Evolutionary conservation across 2,329 filamentous ascomycete genomes (phyloP), one percentile per base, ranked within the genome.

Genomic region (Tetracladium maxilliforme): DNA sequence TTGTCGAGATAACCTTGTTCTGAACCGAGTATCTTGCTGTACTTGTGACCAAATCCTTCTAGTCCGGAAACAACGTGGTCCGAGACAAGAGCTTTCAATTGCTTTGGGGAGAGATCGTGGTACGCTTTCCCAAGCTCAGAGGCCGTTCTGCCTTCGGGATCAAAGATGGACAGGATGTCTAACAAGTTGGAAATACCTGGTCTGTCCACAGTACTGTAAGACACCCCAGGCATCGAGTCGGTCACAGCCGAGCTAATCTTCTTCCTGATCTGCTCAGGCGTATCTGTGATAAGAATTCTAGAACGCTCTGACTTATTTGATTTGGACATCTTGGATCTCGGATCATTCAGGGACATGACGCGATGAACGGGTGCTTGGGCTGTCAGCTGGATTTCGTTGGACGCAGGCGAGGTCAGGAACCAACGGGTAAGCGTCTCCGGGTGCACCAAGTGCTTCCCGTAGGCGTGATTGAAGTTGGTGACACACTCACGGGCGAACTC

Each of bases 271-370:
- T 61, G 55, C 1, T 64, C 52, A 1, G 65, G 54, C 0, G 58
- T 49, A 39, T 94, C 81, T 3, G 77, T 92, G 31, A 98, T 70
- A 9, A 90, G 55, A 37, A 98, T 92, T 11, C 83, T 68, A 6
- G 83, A 92, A 24, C 65, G 67, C 4, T 66, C 60, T 36, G 79
- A 69, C 1, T 61, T 44, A 39, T 83, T 65, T 1, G 84, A 93
- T 51, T 98, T 98, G 28, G 84, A 93, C 90, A 98, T 98, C 47
- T 98, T 98, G 26, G 68, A 60, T 1, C 49, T 54, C 0, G 90
- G 87, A 8, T 81, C 58, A 25, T 68, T 71, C 13, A 98, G 67
- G 11, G 84, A 92, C 86, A 94, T 95, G 33, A 98, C 66, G 32
- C 87, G 72, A 40, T 78, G 81, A 3, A 79, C 70, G 5, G 80